Evolutionary conservation across 345 rosid species (phyloP).

Genomic region (Populus euphratica): DNA sequence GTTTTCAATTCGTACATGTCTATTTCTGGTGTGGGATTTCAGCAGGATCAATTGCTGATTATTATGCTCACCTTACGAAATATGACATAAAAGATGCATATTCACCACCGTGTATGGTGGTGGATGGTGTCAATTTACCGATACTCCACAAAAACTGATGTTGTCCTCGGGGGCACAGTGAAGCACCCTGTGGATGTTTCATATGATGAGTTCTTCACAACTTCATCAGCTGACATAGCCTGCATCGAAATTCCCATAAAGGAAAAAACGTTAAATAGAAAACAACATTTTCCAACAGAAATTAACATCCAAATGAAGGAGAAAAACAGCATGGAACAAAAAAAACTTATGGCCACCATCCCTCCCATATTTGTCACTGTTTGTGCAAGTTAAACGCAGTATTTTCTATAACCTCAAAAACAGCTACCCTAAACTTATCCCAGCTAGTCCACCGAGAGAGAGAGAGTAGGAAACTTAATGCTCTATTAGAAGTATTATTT

Average conservation of each 20-base stretch:
- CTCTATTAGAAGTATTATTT: neutral
- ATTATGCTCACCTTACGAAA: neutral
- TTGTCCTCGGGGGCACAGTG: conserved; percentile 56
- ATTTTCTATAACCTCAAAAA: neutral
- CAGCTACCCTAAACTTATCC: neutral
- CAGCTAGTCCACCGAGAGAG: neutral
- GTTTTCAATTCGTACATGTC: neutral
- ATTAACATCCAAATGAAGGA: neutral
- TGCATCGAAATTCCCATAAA: conserved; percentile 16
- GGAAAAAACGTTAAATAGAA: neutral
- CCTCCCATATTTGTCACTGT: neutral
- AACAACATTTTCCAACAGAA: neutral
- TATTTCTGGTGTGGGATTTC: neutral
- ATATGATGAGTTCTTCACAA: conserved; percentile 56
- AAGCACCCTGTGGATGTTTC: conserved; percentile 57
- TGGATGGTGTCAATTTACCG: conserved; percentile 26
- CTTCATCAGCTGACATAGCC: conserved; percentile 57
- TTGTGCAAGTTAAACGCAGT: neutral
- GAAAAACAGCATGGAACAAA: neutral
- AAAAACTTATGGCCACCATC: neutral
- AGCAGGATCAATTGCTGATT: neutral
- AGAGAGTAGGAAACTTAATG: neutral
- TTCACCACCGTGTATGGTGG: neutral
- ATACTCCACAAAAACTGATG: conserved; percentile 68
- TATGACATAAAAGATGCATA: neutral